Conservation (phyloP, 257 asterid genomes). For the Prunella vulgaris region DNA sequence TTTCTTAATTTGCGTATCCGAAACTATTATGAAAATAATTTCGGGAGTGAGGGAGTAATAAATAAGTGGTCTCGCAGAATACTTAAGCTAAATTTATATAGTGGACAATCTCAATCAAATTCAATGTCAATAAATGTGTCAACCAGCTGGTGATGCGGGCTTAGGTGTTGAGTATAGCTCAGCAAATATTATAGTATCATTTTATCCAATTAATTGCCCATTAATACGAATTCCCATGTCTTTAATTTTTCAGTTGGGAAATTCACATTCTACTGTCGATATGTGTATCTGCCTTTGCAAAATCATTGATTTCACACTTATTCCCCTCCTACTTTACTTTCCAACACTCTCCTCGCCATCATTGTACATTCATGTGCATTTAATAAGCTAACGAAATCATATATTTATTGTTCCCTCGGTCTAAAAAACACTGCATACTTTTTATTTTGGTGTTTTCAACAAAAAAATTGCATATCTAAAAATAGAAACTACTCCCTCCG, state of each 20-base stretch:
- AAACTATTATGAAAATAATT: too few relatives aligned
- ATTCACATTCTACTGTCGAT: not conserved
- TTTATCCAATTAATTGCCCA: not conserved
- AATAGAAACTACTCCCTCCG: too few relatives aligned
- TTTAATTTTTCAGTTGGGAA: not conserved
- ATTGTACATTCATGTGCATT: constrained; percentile 19
- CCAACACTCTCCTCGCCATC: not conserved
- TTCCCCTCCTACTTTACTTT: constrained; percentile 7
- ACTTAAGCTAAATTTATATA: not conserved
- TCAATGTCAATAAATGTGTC: constrained; percentile 12
- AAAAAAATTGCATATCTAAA: too few relatives aligned
- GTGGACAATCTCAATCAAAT: not conserved
- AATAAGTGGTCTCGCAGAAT: too few relatives aligned
- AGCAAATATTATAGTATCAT: not conserved
- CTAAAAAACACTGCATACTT: too few relatives aligned
- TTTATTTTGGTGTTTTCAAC: too few relatives aligned
- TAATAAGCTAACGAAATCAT: too few relatives aligned
- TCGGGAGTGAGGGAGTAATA: too few relatives aligned
- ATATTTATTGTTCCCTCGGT: too few relatives aligned
- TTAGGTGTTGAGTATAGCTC: not conserved
- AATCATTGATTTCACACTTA: constrained; percentile 17
- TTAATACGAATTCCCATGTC: not conserved
- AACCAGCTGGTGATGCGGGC: not conserved
- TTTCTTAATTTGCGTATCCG: too few relatives aligned
- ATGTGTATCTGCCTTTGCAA: not conserved